phyloP scores from a whole-genome alignment of 2,329 filamentous ascomycete genomes.

The Botryotinia calthae region DNA sequence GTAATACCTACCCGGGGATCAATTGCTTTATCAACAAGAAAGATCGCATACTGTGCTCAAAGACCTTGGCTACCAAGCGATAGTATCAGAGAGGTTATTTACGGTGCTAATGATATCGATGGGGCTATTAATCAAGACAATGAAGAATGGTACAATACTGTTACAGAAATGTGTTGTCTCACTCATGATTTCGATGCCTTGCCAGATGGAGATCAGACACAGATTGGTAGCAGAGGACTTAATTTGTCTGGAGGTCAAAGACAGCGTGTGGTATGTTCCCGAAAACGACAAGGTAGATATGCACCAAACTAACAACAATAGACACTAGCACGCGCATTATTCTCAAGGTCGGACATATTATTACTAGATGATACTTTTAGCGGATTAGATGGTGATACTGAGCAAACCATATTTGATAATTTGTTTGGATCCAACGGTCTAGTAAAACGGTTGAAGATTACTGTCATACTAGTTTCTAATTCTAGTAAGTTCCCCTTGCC shows the following conservation, averaged over 20 bases:
- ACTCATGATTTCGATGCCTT: conserved; percentile 35
- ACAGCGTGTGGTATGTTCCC: conserved; percentile 40
- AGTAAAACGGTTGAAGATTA: conserved; percentile 41
- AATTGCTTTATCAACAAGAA: conserved; percentile 33
- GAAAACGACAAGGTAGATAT: not conserved
- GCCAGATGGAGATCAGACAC: conserved; percentile 40
- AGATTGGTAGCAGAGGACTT: conserved; percentile 45
- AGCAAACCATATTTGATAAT: conserved; percentile 43
- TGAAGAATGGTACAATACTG: conserved; percentile 38
- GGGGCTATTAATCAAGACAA: conserved; percentile 24
- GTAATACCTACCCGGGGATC: conserved; percentile 29
- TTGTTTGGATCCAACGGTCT: conserved; percentile 45
- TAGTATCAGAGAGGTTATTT: conserved; percentile 40
- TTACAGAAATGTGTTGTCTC: conserved; percentile 33
- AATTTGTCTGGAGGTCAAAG: conserved; percentile 47
- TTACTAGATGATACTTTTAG: conserved; percentile 50
- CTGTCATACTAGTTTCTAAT: conserved; percentile 47
- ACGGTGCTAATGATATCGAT: conserved; percentile 30
- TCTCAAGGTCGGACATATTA: conserved; percentile 41
- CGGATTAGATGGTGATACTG: conserved; percentile 46
- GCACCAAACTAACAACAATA: not conserved
- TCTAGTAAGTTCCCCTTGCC: conserved; percentile 35
- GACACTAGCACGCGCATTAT: conserved; percentile 49
- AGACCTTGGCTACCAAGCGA: conserved; percentile 42
- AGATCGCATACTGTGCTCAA: conserved; percentile 42